Conservation (phyloP, 2,329 filamentous ascomycete genomes). For the Cladophialophora bantiana region DNA sequence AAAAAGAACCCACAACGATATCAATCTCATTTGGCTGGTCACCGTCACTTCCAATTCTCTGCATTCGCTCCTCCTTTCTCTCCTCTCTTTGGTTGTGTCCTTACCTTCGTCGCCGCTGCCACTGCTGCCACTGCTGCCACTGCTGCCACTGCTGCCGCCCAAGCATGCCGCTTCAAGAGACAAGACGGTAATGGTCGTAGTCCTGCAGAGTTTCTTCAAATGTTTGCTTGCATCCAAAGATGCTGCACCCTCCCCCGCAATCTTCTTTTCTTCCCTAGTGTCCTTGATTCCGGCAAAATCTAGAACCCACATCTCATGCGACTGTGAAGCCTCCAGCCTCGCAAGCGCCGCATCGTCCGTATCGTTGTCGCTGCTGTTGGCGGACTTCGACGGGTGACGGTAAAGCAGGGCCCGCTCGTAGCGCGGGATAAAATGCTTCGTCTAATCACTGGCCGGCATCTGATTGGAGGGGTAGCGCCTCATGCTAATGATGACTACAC, state of each 20-base stretch:
- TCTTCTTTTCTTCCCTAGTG: background rate
- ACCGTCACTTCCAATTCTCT: background rate
- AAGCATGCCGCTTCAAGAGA: slow-evolving; percentile 7
- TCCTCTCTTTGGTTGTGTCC: background rate
- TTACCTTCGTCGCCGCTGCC: background rate
- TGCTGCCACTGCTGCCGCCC: background rate
- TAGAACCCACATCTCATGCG: background rate
- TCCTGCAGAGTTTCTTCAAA: background rate
- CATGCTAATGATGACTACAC: slow-evolving; percentile 20
- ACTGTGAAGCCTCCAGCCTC: background rate
- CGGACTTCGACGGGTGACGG: slow-evolving; percentile 4
- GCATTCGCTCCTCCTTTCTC: background rate
- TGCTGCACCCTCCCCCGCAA: background rate
- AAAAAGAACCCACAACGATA: background rate
- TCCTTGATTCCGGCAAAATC: background rate
- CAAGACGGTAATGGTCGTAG: slow-evolving; percentile 1
- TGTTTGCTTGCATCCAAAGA: background rate
- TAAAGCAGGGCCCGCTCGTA: slow-evolving; percentile 1
- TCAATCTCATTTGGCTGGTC: background rate
- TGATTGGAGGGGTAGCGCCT: background rate
- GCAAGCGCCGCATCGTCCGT: background rate
- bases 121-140: background rate
- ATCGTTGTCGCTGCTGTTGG: background rate
- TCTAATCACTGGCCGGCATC: background rate
- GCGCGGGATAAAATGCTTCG: slow-evolving; percentile 4